Base-by-base conservation (phyloP, 1,139 yeast species). In the Yamadazyma trypodendri region DNA sequence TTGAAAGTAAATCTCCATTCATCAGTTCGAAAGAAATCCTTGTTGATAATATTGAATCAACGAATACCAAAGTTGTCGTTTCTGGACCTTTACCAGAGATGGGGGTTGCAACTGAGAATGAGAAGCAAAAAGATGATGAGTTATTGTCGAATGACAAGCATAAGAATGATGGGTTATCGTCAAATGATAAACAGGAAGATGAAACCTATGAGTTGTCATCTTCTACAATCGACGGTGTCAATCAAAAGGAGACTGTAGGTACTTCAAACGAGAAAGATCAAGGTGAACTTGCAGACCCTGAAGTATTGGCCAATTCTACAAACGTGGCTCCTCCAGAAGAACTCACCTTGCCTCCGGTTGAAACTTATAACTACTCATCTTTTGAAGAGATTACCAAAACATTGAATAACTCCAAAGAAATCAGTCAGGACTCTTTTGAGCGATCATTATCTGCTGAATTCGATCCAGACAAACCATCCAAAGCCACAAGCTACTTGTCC, bases 391-490 rank as follows among this genome's bases (percentile, higher is more conserved):
- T 67, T 6, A 64, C 70, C 7, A 54, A 50, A 38, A 54, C 51
- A 23, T 33, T 62, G 23, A 52, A 52, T 17, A 38, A 47, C 17
- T 39, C 52, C 8, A 40, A 36, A 10, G 35, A 35, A 18, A 9
- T 20, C 13, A 43, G 34, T 15, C 46, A 48, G n/a, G 50, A 58
- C 25, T 56, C 65, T 3, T 68, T 54, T 43, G 77, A 71, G 44
- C 70, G 65, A 34, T 60, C 67, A 0, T 56, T 70, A 18, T 70
- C 76, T 2, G 76, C 75, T 0, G 76, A 70, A 39, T 55, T 65
- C 42, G 75, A 67, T 33, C 52, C 45, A 11, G 69, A 62, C 16
- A 57, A 52, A 27, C 38, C 48, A 9, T 15, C 40, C 9, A 51
- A 51, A 23, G 55, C 65, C 2, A 50, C 56, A 2, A 50, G 56